Evolutionary conservation across 305 asterid genomes (phyloP).

Genomic region (Petunia hybrid): DNA sequence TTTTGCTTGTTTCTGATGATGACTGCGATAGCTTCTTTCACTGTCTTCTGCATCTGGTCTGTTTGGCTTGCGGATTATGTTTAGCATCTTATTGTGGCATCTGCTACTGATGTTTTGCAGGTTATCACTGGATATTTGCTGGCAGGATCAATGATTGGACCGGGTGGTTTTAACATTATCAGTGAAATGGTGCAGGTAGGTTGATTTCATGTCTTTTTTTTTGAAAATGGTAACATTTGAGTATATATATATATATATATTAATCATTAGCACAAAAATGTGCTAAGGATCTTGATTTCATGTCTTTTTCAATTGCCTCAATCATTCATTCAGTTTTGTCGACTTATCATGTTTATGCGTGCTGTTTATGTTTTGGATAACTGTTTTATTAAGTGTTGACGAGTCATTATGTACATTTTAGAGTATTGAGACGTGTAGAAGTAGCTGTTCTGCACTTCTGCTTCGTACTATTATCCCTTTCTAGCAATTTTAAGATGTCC

Average conservation of each 20-base stretch:
- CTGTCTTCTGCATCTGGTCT: conserved; percentile 22
- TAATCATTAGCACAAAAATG: too few species aligned
- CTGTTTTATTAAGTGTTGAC: neutral
- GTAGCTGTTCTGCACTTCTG: neutral
- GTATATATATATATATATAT: too few species aligned
- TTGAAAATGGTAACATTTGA: too few species aligned
- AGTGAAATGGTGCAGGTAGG: conserved; percentile 91
- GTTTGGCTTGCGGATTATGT: conserved; percentile 23
- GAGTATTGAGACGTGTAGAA: conserved; percentile 17
- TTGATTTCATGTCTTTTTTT: conserved; percentile 20
- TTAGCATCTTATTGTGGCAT: conserved; percentile 30
- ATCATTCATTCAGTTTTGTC: too few species aligned
- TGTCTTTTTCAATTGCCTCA: neutral
- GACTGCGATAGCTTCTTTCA: conserved; percentile 17
- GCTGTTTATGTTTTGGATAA: conserved; percentile 11
- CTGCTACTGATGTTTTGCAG: conserved; percentile 49
- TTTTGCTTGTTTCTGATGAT: conserved; percentile 28
- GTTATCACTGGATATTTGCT: conserved; percentile 86
- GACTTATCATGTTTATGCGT: conserved; percentile 7
- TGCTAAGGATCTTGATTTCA: neutral
- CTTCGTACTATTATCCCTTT: conserved; percentile 21
- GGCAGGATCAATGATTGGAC: conserved; percentile 88
- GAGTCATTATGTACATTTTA: conserved; percentile 24
- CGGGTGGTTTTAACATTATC: conserved; percentile 82
- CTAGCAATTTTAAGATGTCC: conserved; percentile 13